Base-by-base conservation (phyloP, 2,329 filamentous ascomycete genomes). In the Penicillium sp. region DNA sequence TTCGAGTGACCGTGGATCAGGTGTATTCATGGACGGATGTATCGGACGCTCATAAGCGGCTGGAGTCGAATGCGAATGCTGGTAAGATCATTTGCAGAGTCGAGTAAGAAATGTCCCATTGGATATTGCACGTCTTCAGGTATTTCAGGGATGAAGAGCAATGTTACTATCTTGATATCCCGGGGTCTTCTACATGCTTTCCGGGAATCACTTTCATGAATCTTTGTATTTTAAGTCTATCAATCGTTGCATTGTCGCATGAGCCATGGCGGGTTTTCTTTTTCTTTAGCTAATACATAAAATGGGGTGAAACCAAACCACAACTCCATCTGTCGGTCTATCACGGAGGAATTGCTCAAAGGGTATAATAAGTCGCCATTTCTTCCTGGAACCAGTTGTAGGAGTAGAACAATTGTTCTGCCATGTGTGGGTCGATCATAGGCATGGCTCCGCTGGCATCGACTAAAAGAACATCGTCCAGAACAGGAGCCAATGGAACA, bases 341-440 rank as follows among this genome's bases (percentile, higher is more conserved):
- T 54, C 19, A 49, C 37, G 19, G 60, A 21, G 58, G n/a, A 58
- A 51, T 55, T 47, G 53, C 54, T 65, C 57, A 73, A 57, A 74
- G 66, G 64, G 71, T 74, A 71, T 75, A 75, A 62, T 71, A 74
- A 27, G 66, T 72, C 43, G 72, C 71, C 70, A 75, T 73, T 56
- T 75, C 72, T 62, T 74, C 70, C 55, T 75, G 72, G 37, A 75
- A 75, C 72, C 72, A 75, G 59, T 74, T 72, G 54, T 75, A 74
- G 2, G 71, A 74, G 56, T 74, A 74, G 26, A 69, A 72, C 48
- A 75, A 58, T 60, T 75, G 72, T 43, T 75, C 71, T 23, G 72
- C 72, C 66, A 75, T 64, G 53, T 72, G 69, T 6, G 72, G 70
- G 62, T 75, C 71, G 26, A 74, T 68, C 52, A 69, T 66, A 3